Evolutionary conservation across 768 basidiomycete species (phyloP).

Genomic region (Lactifluus echinatus): DNA sequence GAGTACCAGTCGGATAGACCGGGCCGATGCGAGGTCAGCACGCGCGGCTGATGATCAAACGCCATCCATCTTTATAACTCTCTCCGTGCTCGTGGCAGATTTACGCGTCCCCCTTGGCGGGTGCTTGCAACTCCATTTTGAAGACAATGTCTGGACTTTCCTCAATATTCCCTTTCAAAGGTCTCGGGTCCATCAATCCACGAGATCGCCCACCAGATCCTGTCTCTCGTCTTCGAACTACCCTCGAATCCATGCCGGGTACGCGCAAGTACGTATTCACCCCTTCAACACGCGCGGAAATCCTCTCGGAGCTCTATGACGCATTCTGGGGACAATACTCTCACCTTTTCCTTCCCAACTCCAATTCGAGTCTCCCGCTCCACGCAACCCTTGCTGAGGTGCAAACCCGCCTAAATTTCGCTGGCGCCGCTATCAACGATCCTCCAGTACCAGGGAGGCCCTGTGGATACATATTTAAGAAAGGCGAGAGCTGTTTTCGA

Average conservation of each 20-base stretch:
- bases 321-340: conserved; percentile 75
- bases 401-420: conserved; percentile 49
- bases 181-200: conserved; percentile 45
- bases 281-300: conserved; percentile 64
- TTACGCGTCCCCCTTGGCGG: conserved; percentile 3
- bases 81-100: neutral
- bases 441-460: conserved; percentile 58
- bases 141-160: conserved; percentile 36
- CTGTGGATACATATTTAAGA: conserved; percentile 81
- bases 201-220: conserved; percentile 53
- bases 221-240: conserved; percentile 63
- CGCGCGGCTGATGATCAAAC: too few species aligned
- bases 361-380: conserved; percentile 52
- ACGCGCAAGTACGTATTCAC: conserved; percentile 73
- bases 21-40: neutral
- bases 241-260: conserved; percentile 73
- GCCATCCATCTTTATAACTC: too few species aligned
- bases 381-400: conserved; percentile 61
- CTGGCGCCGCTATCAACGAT: conserved; percentile 52
- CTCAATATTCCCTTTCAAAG: conserved; percentile 40
- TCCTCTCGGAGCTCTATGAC: conserved; percentile 72
- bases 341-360: conserved; percentile 62
- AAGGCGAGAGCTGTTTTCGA: conserved; percentile 86
- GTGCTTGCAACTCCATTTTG: neutral
- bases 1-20: conserved; percentile 16